Evolutionary conservation across 2,329 filamentous ascomycete species (phyloP).

Genomic region (Aspergillus ochraceus): DNA sequence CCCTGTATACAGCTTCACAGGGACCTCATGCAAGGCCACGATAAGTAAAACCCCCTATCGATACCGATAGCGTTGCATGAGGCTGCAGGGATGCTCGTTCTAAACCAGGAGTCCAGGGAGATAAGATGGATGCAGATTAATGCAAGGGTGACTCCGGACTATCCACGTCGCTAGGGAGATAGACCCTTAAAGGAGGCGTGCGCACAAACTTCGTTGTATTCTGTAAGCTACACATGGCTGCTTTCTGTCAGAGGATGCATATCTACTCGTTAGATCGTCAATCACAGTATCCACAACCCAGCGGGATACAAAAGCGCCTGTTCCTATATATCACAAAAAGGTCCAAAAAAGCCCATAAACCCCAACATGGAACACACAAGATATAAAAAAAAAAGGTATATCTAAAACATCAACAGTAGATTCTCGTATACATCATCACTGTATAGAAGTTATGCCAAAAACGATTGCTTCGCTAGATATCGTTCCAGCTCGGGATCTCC

Average conservation of each 20-base stretch:
- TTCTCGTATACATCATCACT: neutral
- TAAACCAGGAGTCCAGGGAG: neutral
- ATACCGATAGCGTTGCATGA: neutral
- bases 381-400: neutral
- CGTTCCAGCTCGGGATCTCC: conserved; percentile 26
- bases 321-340: conserved; percentile 1
- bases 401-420: neutral
- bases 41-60: conserved; percentile 3
- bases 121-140: conserved; percentile 8
- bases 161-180: conserved; percentile 1
- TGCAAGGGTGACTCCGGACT: conserved; percentile 9
- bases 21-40: conserved; percentile 9
- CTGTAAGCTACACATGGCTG: conserved; percentile 11
- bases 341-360: neutral
- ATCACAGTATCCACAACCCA: conserved; percentile 10
- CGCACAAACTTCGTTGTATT: conserved; percentile 2
- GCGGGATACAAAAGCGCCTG: neutral
- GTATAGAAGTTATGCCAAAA: conserved; percentile 1
- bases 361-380: neutral
- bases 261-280: conserved; percentile 9
- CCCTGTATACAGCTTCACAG: conserved; percentile 1
- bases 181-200: neutral
- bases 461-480: neutral
- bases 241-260: neutral
- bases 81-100: neutral